Conservation (phyloP, 1,284 basidiomycete species). For the Meira nashicola region DNA sequence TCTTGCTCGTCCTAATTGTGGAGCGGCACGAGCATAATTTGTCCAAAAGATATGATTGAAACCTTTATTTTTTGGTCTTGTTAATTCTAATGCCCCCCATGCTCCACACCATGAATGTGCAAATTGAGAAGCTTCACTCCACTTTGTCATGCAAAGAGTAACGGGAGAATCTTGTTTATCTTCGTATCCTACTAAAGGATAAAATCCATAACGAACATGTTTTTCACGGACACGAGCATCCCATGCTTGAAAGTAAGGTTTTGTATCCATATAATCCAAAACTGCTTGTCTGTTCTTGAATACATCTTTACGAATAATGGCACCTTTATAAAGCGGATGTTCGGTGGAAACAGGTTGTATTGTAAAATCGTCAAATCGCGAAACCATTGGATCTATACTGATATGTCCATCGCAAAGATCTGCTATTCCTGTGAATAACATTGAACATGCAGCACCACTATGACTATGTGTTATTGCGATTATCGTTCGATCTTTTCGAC, state of each 20-base stretch:
- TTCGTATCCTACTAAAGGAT: constrained; percentile 18
- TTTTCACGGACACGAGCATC: constrained; percentile 64
- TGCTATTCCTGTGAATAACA: constrained; percentile 65
- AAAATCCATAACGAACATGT: constrained; percentile 67
- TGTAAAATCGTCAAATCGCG: neutral
- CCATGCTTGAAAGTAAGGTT: constrained; percentile 71
- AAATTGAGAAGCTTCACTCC: constrained; percentile 43
- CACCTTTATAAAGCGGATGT: constrained; percentile 53
- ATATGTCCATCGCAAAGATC: constrained; percentile 68
- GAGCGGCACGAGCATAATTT: neutral
- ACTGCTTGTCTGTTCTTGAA: constrained; percentile 60
- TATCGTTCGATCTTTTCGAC: constrained; percentile 48
- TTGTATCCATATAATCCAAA: constrained; percentile 56
- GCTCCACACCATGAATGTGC: neutral
- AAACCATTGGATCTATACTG: constrained; percentile 69
- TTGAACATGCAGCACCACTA: constrained; percentile 55
- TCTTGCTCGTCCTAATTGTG: neutral
- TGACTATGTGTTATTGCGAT: constrained; percentile 75
- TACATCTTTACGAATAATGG: constrained; percentile 62
- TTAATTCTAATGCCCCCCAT: constrained; percentile 15
- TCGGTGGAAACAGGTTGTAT: neutral
- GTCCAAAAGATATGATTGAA: constrained; percentile 20
- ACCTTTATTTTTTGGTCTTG: constrained; percentile 15
- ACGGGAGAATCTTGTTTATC: constrained; percentile 20
- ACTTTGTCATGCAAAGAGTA: constrained; percentile 38